Conservation (phyloP, 176 grass and related monocot species). For the Aegilops bicornis region DNA sequence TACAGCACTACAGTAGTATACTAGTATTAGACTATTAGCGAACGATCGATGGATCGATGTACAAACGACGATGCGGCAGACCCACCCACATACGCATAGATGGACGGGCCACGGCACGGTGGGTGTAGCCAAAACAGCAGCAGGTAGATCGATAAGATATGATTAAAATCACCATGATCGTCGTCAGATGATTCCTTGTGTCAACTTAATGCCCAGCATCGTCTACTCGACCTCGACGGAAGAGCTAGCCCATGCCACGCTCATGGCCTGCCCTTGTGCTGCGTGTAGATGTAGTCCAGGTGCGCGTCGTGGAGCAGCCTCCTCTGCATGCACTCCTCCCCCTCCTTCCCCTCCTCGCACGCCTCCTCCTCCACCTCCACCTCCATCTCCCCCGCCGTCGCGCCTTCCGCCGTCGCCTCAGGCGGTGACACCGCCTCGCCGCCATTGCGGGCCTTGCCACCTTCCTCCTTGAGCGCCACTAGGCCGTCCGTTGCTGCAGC, state of each 20-base stretch:
- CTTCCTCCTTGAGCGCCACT: neutral
- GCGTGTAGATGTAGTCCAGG: conserved; percentile 83
- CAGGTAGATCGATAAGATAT: conserved; percentile 1
- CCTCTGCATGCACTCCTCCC: conserved; percentile 47
- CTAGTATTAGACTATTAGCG: neutral
- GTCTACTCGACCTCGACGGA: neutral
- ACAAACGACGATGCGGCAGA: conserved; percentile 5
- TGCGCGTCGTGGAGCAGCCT: conserved; percentile 58
- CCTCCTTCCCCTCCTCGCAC: conserved; percentile 2
- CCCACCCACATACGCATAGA: neutral
- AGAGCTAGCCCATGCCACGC: neutral
- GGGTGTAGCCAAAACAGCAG: conserved; percentile 1
- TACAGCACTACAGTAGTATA: neutral
- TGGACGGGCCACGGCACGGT: neutral
- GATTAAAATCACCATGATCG: neutral
- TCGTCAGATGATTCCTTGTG: neutral
- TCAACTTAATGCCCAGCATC: neutral
- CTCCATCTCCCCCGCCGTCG: neutral
- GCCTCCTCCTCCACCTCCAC: conserved; percentile 1
- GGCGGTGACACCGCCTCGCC: neutral
- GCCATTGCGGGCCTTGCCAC: neutral
- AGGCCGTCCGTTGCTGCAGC: neutral
- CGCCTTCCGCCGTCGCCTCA: neutral
- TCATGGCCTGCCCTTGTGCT: conserved; percentile 57
- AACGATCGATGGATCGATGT: neutral